Base-by-base conservation (phyloP, 1,284 basidiomycete genomes). In the Fomes fomentarius region DNA sequence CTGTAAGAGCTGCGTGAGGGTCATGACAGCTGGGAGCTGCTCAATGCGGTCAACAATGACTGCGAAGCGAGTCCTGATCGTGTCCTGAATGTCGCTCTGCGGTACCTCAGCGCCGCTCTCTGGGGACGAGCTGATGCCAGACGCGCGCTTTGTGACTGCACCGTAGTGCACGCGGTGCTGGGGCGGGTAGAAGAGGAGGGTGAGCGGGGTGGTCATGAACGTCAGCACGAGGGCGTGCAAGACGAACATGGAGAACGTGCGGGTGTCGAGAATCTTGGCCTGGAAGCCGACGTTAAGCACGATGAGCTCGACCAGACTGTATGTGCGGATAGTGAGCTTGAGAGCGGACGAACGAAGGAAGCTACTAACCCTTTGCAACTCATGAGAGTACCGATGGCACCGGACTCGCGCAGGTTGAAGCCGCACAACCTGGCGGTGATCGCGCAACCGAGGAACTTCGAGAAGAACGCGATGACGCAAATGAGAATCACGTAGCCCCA, bases 401-500 rank as follows among this genome's bases (percentile, higher is more conserved):
- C 86, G 10, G 89, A 81, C 71, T 96, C 94, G 48, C 95, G 81
- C 73, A 78, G 77, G 45, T 78, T 84, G 74, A 93, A 95, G 2
- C 89, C 89, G 43, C 77, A 78, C 0, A 78, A 56, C 60, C 77
- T 80, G 3, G 93, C 93, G 0, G 86, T 79, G 2, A 73, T 68
- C 2, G 81, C 84, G 61, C 90, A 94, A 0, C 87, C 76, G 15
- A 81, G 44, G 65, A 90, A 95, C 70, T 96, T 96, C 63, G 87
- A 84, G 34, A 77, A 65, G 69, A 94, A 96, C 0, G 92, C 89
- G 47, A 95, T 81, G n/a, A 87, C 71, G 59, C 87, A 89, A 59
- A 96, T 87, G 47, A 92, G 73, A 57, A 97, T 76, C 11, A 85
- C 85, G 69, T 91, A 96, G n/a, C 87, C 94, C 94, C 94, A 96